phyloP scores from a whole-genome alignment of 768 basidiomycete genomes.

The Pluteus cervinus region DNA sequence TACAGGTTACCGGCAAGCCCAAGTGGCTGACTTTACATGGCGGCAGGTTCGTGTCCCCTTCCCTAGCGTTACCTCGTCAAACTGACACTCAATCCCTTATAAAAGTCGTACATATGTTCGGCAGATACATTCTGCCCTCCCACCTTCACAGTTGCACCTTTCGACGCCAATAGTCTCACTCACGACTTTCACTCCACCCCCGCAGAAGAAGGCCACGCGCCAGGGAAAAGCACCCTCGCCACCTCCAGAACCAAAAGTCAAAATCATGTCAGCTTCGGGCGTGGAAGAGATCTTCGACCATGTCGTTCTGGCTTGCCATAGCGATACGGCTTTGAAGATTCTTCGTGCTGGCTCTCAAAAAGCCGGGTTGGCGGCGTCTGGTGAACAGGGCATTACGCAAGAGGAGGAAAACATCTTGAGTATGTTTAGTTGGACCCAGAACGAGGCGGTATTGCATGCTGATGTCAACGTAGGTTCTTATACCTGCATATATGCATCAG shows the following conservation, averaged over 20 bases:
- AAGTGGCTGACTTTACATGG: conserved; percentile 69
- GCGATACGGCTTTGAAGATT: conserved; percentile 52
- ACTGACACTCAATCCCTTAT: neutral
- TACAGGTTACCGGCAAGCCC: conserved; percentile 66
- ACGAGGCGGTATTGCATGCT: conserved; percentile 62
- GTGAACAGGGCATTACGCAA: conserved; percentile 36
- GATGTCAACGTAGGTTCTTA: conserved; percentile 48
- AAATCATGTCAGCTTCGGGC: conserved; percentile 42
- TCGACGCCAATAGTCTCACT: conserved; percentile 49
- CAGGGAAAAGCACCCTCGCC: too few species aligned
- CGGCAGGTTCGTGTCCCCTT: conserved; percentile 46
- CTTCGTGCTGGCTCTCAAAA: conserved; percentile 45
- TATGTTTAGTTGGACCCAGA: conserved; percentile 60
- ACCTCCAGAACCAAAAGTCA: conserved; percentile 27
- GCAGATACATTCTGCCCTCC: conserved; percentile 49
- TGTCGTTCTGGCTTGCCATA: conserved; percentile 71
- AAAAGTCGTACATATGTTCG: conserved; percentile 61
- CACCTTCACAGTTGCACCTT: conserved; percentile 48
- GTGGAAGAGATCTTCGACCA: conserved; percentile 50
- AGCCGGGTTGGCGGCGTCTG: too few species aligned
- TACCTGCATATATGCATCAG: neutral
- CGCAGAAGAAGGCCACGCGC: too few species aligned
- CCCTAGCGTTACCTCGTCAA: neutral
- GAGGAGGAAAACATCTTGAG: conserved; percentile 53
- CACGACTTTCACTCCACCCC: conserved; percentile 23